Percentiles rank a stretch among this genome's conserved stretches.
Evolutionary conservation across 768 basidiomycete genomes (phyloP).

Genomic region (Candolleomyces eurysporus): DNA sequence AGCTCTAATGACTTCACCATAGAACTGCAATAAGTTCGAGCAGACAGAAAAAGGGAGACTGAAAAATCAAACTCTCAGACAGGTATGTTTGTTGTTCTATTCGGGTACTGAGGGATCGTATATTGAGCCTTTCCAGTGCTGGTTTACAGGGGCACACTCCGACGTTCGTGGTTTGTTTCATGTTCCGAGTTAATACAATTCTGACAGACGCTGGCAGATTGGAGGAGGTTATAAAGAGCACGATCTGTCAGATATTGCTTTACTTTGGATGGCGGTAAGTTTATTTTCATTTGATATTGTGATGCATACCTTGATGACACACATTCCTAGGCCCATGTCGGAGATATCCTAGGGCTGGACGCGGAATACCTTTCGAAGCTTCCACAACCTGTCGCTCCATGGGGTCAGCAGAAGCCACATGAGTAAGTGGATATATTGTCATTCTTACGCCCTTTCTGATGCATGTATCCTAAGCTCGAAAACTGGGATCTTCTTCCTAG

Average conservation of each 20-base stretch:
- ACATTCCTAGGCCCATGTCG: conserved; percentile 49
- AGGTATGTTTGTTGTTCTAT: conserved; percentile 36
- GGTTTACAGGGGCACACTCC: conserved; percentile 46
- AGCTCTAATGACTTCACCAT: neutral
- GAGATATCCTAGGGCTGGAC: conserved; percentile 56
- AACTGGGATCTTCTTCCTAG: conserved; percentile 53
- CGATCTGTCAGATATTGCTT: conserved; percentile 63
- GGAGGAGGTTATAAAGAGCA: conserved; percentile 70
- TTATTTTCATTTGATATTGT: neutral
- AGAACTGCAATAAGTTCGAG: conserved; percentile 64
- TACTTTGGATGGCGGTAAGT: conserved; percentile 65
- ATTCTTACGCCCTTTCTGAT: neutral
- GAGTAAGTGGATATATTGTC: conserved; percentile 41
- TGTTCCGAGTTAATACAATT: neutral
- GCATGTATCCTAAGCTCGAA: conserved; percentile 34
- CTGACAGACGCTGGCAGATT: conserved; percentile 37
- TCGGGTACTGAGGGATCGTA: neutral
- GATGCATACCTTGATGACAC: neutral
- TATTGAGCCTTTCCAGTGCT: conserved; percentile 43
- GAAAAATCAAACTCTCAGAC: conserved; percentile 60
- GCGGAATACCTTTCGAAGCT: conserved; percentile 48
- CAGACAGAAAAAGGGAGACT: conserved; percentile 50
- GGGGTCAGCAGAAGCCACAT: conserved; percentile 64
- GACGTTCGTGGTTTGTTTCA: conserved; percentile 24
- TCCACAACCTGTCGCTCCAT: conserved; percentile 49